A percentile compares a stretch with the other conserved stretches of the same genome.
Conservation (phyloP, 495 filamentous ascomycete species). For the Choiromyces venosus region DNA sequence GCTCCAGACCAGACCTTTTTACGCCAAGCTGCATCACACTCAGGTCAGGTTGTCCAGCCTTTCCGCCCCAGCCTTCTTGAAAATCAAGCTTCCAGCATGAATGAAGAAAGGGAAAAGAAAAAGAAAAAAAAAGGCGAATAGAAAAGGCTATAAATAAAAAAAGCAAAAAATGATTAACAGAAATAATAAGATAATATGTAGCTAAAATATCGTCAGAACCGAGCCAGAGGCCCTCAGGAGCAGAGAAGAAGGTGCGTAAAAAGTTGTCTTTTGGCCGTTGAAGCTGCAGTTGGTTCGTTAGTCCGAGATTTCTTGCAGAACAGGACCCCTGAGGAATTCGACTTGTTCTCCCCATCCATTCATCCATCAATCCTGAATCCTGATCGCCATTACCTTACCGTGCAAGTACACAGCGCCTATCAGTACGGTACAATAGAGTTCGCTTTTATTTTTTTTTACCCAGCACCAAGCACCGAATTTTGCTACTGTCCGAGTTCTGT, state of each 20-base stretch:
- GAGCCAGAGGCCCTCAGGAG: constrained; percentile 8
- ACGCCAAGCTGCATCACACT: background rate
- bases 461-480: background rate
- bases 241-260: constrained; percentile 7
- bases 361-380: background rate
- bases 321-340: background rate
- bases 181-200: background rate
- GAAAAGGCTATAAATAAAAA: background rate
- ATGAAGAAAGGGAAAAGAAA: background rate
- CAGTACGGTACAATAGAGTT: background rate
- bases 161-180: no score
- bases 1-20: background rate
- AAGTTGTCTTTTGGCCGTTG: constrained; percentile 18
- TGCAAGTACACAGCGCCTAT: background rate
- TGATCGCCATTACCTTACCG: background rate
- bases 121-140: background rate
- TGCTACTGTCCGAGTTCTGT: background rate
- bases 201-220: background rate
- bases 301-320: constrained; percentile 32
- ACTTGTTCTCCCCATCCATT: background rate
- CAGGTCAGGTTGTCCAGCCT: background rate
- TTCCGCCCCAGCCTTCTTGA: background rate
- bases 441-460: background rate
- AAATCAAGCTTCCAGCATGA: background rate
- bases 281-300: constrained; percentile 27